A percentile compares a stretch with the other conserved stretches of the same genome.
Conservation (phyloP, 2,329 filamentous ascomycete species). For the Beauveria rudraprayagi region DNA sequence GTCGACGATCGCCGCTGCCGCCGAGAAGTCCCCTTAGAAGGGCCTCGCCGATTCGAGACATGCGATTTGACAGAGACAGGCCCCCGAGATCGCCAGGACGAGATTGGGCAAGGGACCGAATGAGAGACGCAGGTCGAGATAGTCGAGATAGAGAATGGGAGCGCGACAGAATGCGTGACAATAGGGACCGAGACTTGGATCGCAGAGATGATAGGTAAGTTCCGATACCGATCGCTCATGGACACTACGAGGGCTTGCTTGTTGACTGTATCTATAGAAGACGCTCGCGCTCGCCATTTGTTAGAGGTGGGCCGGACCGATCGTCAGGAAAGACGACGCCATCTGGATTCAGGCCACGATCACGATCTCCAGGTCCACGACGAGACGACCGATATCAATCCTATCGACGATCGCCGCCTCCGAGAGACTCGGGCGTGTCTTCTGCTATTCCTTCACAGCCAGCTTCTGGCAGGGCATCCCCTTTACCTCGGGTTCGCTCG, state of each 20-base stretch:
- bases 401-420: constrained; percentile 40
- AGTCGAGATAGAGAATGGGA: constrained; percentile 25
- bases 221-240: neutral
- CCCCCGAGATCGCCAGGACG: constrained; percentile 28
- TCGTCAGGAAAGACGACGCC: constrained; percentile 29
- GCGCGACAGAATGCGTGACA: constrained; percentile 19
- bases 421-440: constrained; percentile 40
- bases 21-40: constrained; percentile 25
- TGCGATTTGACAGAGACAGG: constrained; percentile 28
- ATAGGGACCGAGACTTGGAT: constrained; percentile 27
- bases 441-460: constrained; percentile 44
- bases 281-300: constrained; percentile 46
- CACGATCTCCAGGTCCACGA: constrained; percentile 39
- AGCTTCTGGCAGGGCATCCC: constrained; percentile 44
- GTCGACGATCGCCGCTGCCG: constrained; percentile 3
- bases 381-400: constrained; percentile 36
- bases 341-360: constrained; percentile 42
- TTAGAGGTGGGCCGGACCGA: constrained; percentile 25
- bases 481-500: constrained; percentile 43
- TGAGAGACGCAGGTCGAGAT: constrained; percentile 19
- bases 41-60: constrained; percentile 31
- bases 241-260: neutral
- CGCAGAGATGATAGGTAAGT: constrained; percentile 35
- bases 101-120: constrained; percentile 26
- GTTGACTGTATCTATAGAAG: constrained; percentile 29